Evolutionary conservation across 306 rosid genomes (phyloP).

Genomic region (Arachis stenosperma): DNA sequence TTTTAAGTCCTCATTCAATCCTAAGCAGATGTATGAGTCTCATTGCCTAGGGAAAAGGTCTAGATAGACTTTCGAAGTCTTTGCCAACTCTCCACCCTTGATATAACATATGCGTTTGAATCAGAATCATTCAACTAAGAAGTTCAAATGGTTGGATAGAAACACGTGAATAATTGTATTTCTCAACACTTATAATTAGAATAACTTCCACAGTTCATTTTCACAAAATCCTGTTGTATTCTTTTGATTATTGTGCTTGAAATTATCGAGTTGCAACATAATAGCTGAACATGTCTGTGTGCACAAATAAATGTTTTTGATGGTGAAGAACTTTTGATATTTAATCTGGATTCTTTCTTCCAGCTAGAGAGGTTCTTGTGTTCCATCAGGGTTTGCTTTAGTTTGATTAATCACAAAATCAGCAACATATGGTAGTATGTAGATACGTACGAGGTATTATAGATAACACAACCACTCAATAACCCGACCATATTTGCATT

Average conservation of each 20-base stretch:
- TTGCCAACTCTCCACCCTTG: too few species aligned
- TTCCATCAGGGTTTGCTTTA: conserved; percentile 2
- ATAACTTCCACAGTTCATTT: background rate
- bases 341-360: background rate
- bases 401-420: conserved; percentile 12
- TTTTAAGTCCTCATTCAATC: too few species aligned
- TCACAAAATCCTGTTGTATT: background rate
- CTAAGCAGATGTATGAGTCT: too few species aligned
- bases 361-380: background rate
- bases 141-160: too few species aligned
- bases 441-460: background rate
- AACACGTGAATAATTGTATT: too few species aligned
- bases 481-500: conserved; percentile 22
- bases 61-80: too few species aligned
- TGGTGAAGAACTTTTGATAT: conserved; percentile 7
- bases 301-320: conserved; percentile 15
- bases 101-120: too few species aligned
- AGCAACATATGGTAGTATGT: background rate
- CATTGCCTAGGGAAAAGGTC: too few species aligned
- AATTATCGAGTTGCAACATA: conserved; percentile 3
- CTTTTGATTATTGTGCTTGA: conserved; percentile 20
- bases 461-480: conserved; percentile 16
- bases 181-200: too few species aligned
- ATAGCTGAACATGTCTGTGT: background rate
- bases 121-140: too few species aligned